Evolutionary conservation across 306 rosid species (phyloP).

Genomic region (Trifolium pratense): DNA sequence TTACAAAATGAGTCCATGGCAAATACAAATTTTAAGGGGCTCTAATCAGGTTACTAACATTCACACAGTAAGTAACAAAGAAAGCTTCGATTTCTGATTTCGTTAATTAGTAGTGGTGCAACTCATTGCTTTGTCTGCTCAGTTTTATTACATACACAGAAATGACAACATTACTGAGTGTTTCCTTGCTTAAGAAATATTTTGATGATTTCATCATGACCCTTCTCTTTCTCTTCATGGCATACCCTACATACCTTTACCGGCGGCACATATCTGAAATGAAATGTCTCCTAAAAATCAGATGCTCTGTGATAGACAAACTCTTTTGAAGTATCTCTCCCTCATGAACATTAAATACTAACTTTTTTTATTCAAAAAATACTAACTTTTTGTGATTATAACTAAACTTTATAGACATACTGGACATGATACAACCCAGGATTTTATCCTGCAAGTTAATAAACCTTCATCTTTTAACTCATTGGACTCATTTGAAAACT

Average conservation of each 20-base stretch:
- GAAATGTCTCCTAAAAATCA: background rate
- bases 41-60: conserved; percentile 21
- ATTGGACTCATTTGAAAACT: conserved; percentile 13
- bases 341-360: background rate
- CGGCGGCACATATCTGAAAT: no score
- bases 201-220: conserved; percentile 4
- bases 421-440: background rate
- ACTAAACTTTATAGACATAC: background rate
- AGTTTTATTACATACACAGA: conserved; percentile 28
- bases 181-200: no score
- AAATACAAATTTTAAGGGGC: background rate
- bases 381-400: background rate
- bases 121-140: conserved; percentile 36
- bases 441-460: background rate
- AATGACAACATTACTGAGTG: conserved; percentile 4
- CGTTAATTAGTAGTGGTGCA: conserved; percentile 15
- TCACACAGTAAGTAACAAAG: conserved; percentile 11
- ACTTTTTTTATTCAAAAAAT: background rate
- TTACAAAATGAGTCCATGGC: conserved; percentile 3
- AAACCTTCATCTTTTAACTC: conserved; percentile 18
- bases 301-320: conserved; percentile 5
- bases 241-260: conserved; percentile 4
- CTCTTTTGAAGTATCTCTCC: conserved; percentile 6
- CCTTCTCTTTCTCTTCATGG: conserved; percentile 20
- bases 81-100: conserved; percentile 1